Percentiles rank a stretch among this genome's conserved stretches.
These are phyloP conservation scores for Lasiosphaeriaceae sp. DNA, from an alignment of 495 filamentous ascomycete species.

Conservation along the genomic window DNA sequence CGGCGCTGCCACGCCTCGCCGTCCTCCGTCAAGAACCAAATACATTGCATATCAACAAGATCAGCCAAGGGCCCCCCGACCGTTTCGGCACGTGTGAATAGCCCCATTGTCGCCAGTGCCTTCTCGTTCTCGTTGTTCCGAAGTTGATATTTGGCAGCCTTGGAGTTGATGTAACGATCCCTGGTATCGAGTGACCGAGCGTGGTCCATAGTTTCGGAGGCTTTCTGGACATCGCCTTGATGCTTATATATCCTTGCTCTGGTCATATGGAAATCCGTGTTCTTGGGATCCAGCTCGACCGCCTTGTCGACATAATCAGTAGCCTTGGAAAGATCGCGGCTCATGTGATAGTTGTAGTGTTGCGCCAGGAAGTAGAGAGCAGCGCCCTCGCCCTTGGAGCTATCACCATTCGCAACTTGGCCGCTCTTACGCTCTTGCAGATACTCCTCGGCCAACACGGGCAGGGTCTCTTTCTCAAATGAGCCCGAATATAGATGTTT, in stretches of 20 bases:
- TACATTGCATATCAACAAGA: slow-evolving; percentile 96
- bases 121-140: slow-evolving; percentile 86
- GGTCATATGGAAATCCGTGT: slow-evolving; percentile 91
- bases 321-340: slow-evolving; percentile 77
- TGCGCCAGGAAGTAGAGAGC: slow-evolving; percentile 91
- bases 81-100: slow-evolving; percentile 86
- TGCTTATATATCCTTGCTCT: slow-evolving; percentile 96
- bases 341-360: slow-evolving; percentile 91
- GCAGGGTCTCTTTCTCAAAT: slow-evolving; percentile 70
- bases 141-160: slow-evolving; percentile 94
- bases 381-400: slow-evolving; percentile 66
- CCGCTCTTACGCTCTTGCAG: slow-evolving; percentile 50
- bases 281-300: slow-evolving; percentile 68
- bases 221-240: slow-evolving; percentile 72
- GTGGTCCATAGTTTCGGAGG: slow-evolving; percentile 82
- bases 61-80: slow-evolving; percentile 84
- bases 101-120: slow-evolving; percentile 81
- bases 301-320: slow-evolving; percentile 80
- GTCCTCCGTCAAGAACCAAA: slow-evolving; percentile 96
- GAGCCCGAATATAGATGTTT: slow-evolving; percentile 81
- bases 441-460: slow-evolving; percentile 76
- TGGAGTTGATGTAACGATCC: slow-evolving; percentile 97
- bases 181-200: slow-evolving; percentile 78
- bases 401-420: slow-evolving; percentile 49
- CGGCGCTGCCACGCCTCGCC: slow-evolving; percentile 85